Conservation (phyloP, 441 rosid species). For the Adansonia grandidieri region DNA sequence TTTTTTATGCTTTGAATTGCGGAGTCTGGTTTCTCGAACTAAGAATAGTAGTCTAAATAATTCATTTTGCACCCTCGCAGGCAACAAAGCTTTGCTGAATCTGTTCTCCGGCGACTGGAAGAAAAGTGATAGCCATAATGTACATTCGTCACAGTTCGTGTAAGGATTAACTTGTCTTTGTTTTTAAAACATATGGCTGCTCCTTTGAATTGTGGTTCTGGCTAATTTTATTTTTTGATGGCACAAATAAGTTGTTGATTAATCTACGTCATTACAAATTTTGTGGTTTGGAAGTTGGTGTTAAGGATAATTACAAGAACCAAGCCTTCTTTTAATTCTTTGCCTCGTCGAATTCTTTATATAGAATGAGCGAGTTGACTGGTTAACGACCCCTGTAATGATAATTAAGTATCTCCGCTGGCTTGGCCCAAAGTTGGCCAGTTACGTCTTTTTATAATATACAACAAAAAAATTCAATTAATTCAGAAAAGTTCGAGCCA, state of each 20-base stretch:
- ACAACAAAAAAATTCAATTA: too few species aligned
- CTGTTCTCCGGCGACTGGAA: slow-evolving; percentile 69
- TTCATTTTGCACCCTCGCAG: slow-evolving; percentile 48
- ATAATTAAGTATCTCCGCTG: too few species aligned
- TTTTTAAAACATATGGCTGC: neutral
- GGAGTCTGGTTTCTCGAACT: slow-evolving; percentile 11
- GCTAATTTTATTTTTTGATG: neutral
- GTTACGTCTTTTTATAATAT: too few species aligned
- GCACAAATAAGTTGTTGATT: neutral
- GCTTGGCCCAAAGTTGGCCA: too few species aligned
- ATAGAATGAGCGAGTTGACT: neutral
- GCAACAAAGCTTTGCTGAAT: slow-evolving; percentile 90
- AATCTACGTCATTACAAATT: neutral
- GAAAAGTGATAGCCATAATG: slow-evolving; percentile 49
- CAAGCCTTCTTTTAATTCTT: too few species aligned
- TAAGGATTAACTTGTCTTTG: slow-evolving; percentile 3
- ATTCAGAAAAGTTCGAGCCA: too few species aligned
- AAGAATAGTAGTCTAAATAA: slow-evolving; percentile 15
- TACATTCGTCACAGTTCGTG: neutral
- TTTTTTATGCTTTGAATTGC: neutral
- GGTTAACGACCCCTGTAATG: neutral
- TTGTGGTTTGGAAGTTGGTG: neutral
- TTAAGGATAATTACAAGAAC: neutral
- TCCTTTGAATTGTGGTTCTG: neutral
- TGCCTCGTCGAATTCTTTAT: too few species aligned